Evolutionary conservation across 192 early-diverging fungal species (phyloP).

Genomic region (Gaertneriomyces sp.): DNA sequence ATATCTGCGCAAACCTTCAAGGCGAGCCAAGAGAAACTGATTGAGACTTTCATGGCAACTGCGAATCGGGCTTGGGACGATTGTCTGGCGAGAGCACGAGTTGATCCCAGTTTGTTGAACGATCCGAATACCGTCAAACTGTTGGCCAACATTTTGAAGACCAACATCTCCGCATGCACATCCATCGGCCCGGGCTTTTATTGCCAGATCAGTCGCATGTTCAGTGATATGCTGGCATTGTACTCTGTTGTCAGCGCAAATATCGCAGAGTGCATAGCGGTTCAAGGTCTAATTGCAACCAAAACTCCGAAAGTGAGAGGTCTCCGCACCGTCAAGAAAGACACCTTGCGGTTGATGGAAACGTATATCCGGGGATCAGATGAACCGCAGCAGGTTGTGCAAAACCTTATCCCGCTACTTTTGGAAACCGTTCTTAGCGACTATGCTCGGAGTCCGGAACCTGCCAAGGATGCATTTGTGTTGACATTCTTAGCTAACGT

Average conservation of each 20-base stretch:
- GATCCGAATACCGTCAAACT: constrained; percentile 79
- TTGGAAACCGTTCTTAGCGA: constrained; percentile 87
- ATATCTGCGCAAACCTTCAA: constrained; percentile 88
- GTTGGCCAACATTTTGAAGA: constrained; percentile 89
- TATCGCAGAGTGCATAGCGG: constrained; percentile 43
- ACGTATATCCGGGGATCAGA: constrained; percentile 86
- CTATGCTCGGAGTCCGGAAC: constrained; percentile 81
- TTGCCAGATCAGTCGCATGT: constrained; percentile 84
- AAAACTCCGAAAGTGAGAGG: constrained; percentile 86
- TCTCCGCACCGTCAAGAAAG: constrained; percentile 94
- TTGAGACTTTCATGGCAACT: constrained; percentile 81
- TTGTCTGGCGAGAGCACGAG: constrained; percentile 67
- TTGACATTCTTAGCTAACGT: constrained; percentile 89
- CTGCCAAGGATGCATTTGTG: constrained; percentile 92
- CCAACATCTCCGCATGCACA: constrained; percentile 86
- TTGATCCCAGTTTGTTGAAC: constrained; percentile 67
- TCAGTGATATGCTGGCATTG: constrained; percentile 83
- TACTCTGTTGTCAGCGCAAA: constrained; percentile 85
- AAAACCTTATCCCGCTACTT: constrained; percentile 86
- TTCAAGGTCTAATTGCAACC: constrained; percentile 70
- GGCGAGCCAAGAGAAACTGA: constrained; percentile 74
- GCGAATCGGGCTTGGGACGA: constrained; percentile 85
- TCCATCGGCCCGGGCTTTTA: constrained; percentile 87
- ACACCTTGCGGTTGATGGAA: constrained; percentile 89
- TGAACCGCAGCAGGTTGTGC: constrained; percentile 56